Evolutionary conservation across 108 stramenopile genomes (phyloP).

Genomic region (Phaeodactylum tricornutum): DNA sequence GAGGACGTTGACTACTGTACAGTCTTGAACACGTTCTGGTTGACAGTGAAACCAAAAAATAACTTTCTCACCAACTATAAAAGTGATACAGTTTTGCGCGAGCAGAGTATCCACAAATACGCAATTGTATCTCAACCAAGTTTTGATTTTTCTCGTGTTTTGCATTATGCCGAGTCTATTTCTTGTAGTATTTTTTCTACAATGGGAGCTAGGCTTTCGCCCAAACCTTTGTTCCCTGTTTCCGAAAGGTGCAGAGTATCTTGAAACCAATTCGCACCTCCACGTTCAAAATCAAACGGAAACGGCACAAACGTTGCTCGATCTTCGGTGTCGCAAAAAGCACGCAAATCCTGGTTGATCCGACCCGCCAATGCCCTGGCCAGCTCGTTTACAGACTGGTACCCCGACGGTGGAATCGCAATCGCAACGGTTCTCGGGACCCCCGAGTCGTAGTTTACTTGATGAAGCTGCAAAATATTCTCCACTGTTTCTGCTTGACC

Average conservation of each 20-base stretch:
- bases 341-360: conserved; percentile 31
- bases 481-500: conserved; percentile 22
- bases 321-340: conserved; percentile 15
- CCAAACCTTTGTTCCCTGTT: conserved; percentile 43
- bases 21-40: no score
- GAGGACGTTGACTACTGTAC: no score
- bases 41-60: no score
- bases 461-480: conserved; percentile 24
- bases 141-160: not conserved
- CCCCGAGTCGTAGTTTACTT: conserved; percentile 7
- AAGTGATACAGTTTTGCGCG: no score
- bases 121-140: not conserved
- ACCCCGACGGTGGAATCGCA: conserved; percentile 55
- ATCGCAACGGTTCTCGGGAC: conserved; percentile 41
- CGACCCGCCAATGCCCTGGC: conserved; percentile 19
- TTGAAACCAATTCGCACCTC: conserved; percentile 21
- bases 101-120: conserved; percentile 1
- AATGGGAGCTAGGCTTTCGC: conserved; percentile 33
- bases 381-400: conserved; percentile 26
- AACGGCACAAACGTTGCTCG: conserved; percentile 33
- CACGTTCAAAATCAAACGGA: conserved; percentile 33
- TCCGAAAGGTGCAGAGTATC: conserved; percentile 65
- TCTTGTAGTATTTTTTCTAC: conserved; percentile 17
- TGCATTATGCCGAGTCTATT: not conserved
- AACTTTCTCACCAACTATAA: no score